Percentiles rank a stretch among this genome's conserved stretches.
Conservation (phyloP, 257 asterid species). For the Cordia subcordata region DNA sequence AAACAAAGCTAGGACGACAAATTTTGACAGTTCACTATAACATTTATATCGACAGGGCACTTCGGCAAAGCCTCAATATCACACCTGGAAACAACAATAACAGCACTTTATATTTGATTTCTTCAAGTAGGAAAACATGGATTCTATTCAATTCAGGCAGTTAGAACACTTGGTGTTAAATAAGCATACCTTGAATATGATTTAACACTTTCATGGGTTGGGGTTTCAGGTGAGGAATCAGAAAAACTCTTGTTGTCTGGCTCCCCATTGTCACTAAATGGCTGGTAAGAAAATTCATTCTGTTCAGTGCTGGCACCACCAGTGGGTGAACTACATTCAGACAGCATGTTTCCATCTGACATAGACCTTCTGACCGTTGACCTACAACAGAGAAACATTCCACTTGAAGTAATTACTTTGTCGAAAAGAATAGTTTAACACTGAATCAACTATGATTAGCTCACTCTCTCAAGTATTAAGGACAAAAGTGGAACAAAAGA, state of each 20-base stretch:
- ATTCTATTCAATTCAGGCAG: not conserved
- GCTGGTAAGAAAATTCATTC: constrained; percentile 35
- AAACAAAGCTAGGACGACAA: too few species aligned
- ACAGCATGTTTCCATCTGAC: constrained; percentile 79
- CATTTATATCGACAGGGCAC: too few species aligned
- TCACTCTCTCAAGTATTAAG: not conserved
- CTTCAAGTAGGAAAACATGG: not conserved
- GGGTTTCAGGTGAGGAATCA: constrained; percentile 58
- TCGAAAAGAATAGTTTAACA: not conserved
- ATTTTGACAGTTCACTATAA: too few species aligned
- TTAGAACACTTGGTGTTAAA: not conserved
- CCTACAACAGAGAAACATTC: constrained; percentile 37
- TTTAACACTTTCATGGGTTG: constrained; percentile 46
- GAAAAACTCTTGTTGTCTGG: constrained; percentile 35
- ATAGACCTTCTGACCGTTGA: constrained; percentile 72
- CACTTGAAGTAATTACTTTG: not conserved
- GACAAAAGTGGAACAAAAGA: not conserved
- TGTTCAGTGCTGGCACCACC: constrained; percentile 39
- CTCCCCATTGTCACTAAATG: constrained; percentile 28
- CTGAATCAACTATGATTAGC: not conserved
- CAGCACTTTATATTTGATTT: too few species aligned
- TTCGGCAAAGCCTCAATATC: too few species aligned
- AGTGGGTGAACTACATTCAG: constrained; percentile 43
- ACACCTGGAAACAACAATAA: too few species aligned
- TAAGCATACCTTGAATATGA: constrained; percentile 55